phyloP scores from a whole-genome alignment of 345 rosid genomes.

The Abelmoschus esculentus region DNA sequence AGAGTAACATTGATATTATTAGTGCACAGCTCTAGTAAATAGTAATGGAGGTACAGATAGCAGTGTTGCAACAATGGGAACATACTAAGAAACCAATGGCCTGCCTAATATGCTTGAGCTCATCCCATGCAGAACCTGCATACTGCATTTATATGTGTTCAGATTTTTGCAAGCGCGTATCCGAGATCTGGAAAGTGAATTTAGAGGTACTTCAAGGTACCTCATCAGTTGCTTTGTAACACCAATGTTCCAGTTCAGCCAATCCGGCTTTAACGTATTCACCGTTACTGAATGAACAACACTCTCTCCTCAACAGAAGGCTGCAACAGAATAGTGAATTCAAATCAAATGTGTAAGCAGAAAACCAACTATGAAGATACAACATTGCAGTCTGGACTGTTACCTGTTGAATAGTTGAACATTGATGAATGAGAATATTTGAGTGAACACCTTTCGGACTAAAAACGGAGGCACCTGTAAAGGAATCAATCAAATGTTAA shows the following conservation, averaged over 20 bases:
- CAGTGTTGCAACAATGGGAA: neutral
- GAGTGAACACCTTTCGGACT: slow-evolving; percentile 90
- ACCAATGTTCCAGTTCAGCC: slow-evolving; percentile 95
- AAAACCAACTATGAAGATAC: neutral
- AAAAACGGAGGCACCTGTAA: slow-evolving; percentile 84
- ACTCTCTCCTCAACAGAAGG: slow-evolving; percentile 78
- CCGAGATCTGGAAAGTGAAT: slow-evolving; percentile 5
- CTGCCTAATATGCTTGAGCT: slow-evolving; percentile 88
- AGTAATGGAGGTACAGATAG: neutral
- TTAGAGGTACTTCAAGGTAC: slow-evolving; percentile 25
- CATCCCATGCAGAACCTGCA: slow-evolving; percentile 96
- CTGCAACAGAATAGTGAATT: slow-evolving; percentile 25
- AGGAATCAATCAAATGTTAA: neutral
- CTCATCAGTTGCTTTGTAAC: slow-evolving; percentile 91
- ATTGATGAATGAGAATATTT: slow-evolving; percentile 93
- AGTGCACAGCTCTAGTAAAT: neutral
- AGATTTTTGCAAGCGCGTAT: neutral
- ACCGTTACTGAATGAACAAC: slow-evolving; percentile 93
- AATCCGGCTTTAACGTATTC: slow-evolving; percentile 90
- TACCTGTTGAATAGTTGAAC: slow-evolving; percentile 97
- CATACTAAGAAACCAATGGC: slow-evolving; percentile 90
- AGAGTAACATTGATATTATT: neutral
- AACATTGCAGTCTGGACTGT: neutral
- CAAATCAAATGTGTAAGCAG: neutral
- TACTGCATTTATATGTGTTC: slow-evolving; percentile 38